Evolutionary conservation across 257 asterid species (phyloP).

Genomic region (Forsythia suspensa): DNA sequence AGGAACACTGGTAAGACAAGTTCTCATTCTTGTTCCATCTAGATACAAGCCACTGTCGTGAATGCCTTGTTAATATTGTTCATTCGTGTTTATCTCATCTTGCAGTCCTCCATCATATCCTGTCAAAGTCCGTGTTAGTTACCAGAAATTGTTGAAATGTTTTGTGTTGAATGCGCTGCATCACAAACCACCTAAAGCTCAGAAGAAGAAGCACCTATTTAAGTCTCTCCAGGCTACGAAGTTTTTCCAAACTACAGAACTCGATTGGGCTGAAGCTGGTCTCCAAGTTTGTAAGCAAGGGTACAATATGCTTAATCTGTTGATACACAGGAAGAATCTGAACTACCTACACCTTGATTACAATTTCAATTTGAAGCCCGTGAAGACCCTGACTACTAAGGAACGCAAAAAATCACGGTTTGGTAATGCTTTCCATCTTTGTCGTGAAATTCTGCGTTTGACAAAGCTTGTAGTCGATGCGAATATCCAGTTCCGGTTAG

Average conservation of each 20-base stretch:
- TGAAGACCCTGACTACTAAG: slow-evolving; percentile 96
- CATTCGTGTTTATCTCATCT: too few species aligned
- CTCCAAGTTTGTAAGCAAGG: slow-evolving; percentile 99
- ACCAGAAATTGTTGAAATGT: slow-evolving; percentile 94
- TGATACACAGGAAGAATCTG: slow-evolving; percentile 94
- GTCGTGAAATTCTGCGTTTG: slow-evolving; percentile 95
- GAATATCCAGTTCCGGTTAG: slow-evolving; percentile 95
- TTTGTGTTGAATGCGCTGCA: slow-evolving; percentile 96
- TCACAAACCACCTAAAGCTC: slow-evolving; percentile 99
- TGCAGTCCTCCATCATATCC: slow-evolving; percentile 97
- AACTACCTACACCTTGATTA: slow-evolving; percentile 97
- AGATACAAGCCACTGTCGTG: too few species aligned
- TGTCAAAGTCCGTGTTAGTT: slow-evolving; percentile 98
- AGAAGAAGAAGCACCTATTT: slow-evolving; percentile 94
- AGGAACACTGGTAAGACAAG: slow-evolving; percentile 88
- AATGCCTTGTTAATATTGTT: too few species aligned
- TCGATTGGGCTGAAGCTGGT: slow-evolving; percentile 99
- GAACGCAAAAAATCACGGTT: slow-evolving; percentile 96
- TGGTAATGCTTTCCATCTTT: slow-evolving; percentile 98
- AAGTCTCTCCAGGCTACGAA: slow-evolving; percentile 96
- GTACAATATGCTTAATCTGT: slow-evolving; percentile 90
- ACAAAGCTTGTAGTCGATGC: slow-evolving; percentile 99
- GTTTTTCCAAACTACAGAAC: slow-evolving; percentile 96
- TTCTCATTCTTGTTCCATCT: neutral
- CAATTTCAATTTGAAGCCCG: slow-evolving; percentile 96